Conservation (phyloP, 169 alveolate genomes). For the Blepharisma undulans region DNA sequence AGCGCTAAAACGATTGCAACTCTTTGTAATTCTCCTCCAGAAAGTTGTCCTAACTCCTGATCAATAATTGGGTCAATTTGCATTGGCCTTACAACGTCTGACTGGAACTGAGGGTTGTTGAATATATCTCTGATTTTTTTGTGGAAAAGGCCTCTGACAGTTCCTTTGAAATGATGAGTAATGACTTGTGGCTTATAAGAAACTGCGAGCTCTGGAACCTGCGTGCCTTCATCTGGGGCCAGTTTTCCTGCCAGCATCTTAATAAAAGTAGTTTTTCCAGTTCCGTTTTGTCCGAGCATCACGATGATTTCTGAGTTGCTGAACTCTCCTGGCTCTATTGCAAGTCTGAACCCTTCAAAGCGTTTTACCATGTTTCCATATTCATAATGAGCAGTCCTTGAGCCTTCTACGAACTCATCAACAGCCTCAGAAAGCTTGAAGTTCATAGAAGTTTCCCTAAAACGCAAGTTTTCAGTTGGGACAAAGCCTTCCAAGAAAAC, state of each 20-base stretch:
- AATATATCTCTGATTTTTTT: conserved; percentile 91
- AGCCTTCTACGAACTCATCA: conserved; percentile 37
- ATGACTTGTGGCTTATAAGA: conserved; percentile 98
- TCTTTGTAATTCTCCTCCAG: conserved; percentile 99
- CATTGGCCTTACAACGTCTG: conserved; percentile 97
- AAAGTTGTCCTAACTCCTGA: conserved; percentile 93
- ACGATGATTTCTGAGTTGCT: conserved; percentile 96
- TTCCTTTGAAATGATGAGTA: conserved; percentile 97
- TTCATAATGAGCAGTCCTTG: conserved; percentile 44
- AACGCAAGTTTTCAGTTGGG: conserved; percentile 99
- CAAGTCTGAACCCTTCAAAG: conserved; percentile 57
- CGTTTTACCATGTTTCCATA: conserved; percentile 80
- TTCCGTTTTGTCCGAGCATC: conserved; percentile 98
- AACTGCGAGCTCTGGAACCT: conserved; percentile 92
- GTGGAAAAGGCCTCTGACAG: conserved; percentile 92
- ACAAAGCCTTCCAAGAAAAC: conserved; percentile 98
- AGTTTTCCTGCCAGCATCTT: conserved; percentile 95
- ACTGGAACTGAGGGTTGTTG: conserved; percentile 92
- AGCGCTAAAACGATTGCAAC: conserved; percentile 97
- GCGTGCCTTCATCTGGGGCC: conserved; percentile 90
- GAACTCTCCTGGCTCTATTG: conserved; percentile 93
- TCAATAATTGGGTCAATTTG: conserved; percentile 92
- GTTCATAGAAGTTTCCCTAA: conserved; percentile 95
- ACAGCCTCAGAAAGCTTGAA: conserved; percentile 85
- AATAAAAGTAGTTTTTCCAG: conserved; percentile 99